Evolutionary conservation across 176 grass and related monocot genomes (phyloP), one percentile per base, ranked within the genome.

Genomic region (Carex parvula): DNA sequence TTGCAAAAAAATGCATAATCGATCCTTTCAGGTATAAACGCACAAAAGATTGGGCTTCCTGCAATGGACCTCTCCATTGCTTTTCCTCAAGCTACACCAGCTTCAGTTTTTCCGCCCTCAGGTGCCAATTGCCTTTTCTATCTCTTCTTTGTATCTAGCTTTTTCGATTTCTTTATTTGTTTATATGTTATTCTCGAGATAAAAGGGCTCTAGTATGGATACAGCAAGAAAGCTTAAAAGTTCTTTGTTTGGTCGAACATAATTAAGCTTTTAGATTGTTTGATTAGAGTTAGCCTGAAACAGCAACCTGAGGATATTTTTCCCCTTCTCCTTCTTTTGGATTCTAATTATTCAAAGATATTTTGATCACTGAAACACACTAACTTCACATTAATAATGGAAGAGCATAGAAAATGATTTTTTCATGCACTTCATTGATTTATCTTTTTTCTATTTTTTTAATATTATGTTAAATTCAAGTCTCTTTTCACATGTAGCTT

Each of bases 1-100:
- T 63, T 64, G 29, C n/a, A 22, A 81, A 63, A 24, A 35, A 16
- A 50, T 83, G 22, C 24, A 83, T 80, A 50, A 71, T 70, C n/a
- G n/a, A 64, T 77, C 48, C 12, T 76, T 68, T 64, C 14, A 66
- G 39, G 61, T 20, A 79, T 64, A n/a, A 79, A 68, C 14, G 65
- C 55, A 12, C 39, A 15, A 73, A 88, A 92, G 76, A 87, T 92
- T 17, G 88, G 93, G 13, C 79, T 92, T 30, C 90, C 90, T 53
- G 82, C 93, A 50, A 33, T 92, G 50, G 90, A 94, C 11, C 52
- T 94, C 22, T 64, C 82, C 50, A 52, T 82, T 60, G 90, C 90
- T 46, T 95, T 95, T 81, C 90, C 84, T 86, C 90, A 92, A 80
- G 90, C 86, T 46, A 92, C 90, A 20, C 88, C 93, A 81, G 93